Conservation (phyloP, 2,329 filamentous ascomycete species). For the Colletotrichum lentis region DNA sequence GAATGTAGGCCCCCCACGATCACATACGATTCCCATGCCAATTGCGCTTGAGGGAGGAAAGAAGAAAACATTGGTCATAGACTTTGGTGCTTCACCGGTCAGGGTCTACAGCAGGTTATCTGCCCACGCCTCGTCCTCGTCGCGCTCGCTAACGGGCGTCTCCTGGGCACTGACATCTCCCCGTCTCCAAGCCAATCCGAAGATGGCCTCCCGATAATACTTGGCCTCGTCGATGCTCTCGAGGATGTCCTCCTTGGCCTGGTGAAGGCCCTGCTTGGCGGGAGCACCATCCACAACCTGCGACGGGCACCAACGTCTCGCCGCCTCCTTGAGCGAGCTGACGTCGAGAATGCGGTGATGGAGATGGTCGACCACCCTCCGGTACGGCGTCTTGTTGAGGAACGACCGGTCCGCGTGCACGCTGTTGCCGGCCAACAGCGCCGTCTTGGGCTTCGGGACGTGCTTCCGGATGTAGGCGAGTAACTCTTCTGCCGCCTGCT, state of each 20-base stretch:
- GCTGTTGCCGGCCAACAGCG: conserved; percentile 87
- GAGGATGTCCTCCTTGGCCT: conserved; percentile 87
- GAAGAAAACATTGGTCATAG: background rate
- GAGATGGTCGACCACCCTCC: conserved; percentile 75
- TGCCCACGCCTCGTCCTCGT: conserved; percentile 37
- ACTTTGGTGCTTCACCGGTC: background rate
- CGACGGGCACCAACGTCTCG: conserved; percentile 77
- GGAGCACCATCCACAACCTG: conserved; percentile 70
- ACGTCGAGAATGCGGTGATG: conserved; percentile 94
- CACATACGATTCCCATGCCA: background rate
- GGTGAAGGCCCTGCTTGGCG: conserved; percentile 77
- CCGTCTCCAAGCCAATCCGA: conserved; percentile 51
- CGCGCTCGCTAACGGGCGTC: conserved; percentile 35
- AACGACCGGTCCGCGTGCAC: conserved; percentile 91
- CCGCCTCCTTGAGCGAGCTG: conserved; percentile 90
- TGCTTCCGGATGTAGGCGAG: conserved; percentile 79
- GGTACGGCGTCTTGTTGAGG: conserved; percentile 77
- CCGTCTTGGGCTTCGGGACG: conserved; percentile 72
- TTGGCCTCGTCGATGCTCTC: conserved; percentile 93
- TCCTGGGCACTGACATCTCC: conserved; percentile 20
- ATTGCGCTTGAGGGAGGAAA: too few relatives aligned
- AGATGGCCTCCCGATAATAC: conserved; percentile 80
- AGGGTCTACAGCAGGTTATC: conserved; percentile 33
- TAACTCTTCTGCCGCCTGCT: conserved; percentile 75
- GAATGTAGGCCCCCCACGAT: background rate